Conservation (phyloP, 495 filamentous ascomycete species). For the Sordaria brevicollis region DNA sequence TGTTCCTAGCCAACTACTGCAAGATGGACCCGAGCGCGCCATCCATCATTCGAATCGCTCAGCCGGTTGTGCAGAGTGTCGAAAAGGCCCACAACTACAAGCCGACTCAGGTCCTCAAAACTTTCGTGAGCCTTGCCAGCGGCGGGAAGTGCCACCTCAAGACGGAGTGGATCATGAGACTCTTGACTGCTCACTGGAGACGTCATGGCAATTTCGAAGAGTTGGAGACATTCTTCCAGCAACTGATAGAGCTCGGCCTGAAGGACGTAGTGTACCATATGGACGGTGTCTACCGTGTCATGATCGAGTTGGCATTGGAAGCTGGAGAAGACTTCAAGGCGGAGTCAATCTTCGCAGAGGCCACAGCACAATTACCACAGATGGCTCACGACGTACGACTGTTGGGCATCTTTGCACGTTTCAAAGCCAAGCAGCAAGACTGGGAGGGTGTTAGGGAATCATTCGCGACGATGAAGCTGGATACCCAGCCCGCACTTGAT, state of each 20-base stretch:
- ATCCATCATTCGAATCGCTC: conserved; percentile 12
- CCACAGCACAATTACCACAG: conserved; percentile 9
- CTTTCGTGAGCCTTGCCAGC: conserved; percentile 15
- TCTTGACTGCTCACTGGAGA: conserved; percentile 23
- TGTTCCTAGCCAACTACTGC: conserved; percentile 16
- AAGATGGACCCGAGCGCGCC: conserved; percentile 11
- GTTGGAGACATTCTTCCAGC: conserved; percentile 19
- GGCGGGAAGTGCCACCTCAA: conserved; percentile 5
- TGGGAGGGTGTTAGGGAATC: conserved; percentile 31
- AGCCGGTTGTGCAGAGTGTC: conserved; percentile 19
- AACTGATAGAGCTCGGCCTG: conserved; percentile 6
- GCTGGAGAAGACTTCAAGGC: conserved; percentile 21
- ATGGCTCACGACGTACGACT: conserved; percentile 17
- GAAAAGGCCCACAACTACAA: conserved; percentile 14
- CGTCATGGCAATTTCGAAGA: conserved; percentile 12
- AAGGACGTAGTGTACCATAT: conserved; percentile 12
- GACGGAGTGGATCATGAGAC: conserved; percentile 23
- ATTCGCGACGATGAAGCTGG: conserved; percentile 24
- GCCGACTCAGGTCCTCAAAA: conserved; percentile 14
- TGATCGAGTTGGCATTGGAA: conserved; percentile 31
- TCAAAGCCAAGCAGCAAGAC: conserved; percentile 30
- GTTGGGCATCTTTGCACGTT: conserved; percentile 27
- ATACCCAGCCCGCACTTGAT: conserved; percentile 2
- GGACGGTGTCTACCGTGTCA: conserved; percentile 21
- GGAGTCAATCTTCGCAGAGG: conserved; percentile 13